Evolutionary conservation across 495 filamentous ascomycete species (phyloP), one percentile per base, ranked within the genome.

Genomic region (Xylaria intraflava): DNA sequence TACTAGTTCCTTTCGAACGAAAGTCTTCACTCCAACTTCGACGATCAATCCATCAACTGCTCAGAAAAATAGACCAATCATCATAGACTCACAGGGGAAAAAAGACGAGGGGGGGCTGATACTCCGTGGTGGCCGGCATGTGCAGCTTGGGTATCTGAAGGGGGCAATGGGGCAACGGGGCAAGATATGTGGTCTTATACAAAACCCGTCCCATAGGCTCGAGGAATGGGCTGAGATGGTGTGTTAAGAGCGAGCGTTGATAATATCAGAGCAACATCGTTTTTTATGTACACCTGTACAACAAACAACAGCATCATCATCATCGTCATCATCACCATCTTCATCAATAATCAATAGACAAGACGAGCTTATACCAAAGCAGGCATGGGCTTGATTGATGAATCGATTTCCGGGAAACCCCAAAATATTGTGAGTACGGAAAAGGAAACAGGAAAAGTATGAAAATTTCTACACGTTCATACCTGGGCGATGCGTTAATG

Each of bases 231-330:
- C 23, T 16, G 16, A 46, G 52, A 20, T 26, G 23, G 17, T 17
- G 10, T 10, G 41, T 9, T 27, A 14, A 43, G 36, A 46, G 45
- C 52, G 27, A 49, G 52, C 30, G 24, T 55, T 49, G 35, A 30
- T 38, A 17, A 38, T 35, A 42, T 14, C 20, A 35, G 29, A 46
- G 36, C 44, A 40, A 46, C 52, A 43, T 17, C 52, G 35, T 55
- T 12, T 24, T 47, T 29, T 41, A 12, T 48, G 52, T 42, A 55
- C 52, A 46, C 30, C 8, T 55, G 45, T 55, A 55, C 52, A 55
- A 55, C 45, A 42, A 35, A 31, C 47, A 19, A n/a, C n/a, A n/a
- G n/a, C n/a, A n/a, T n/a, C n/a, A n/a, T n/a, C n/a, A n/a, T n/a
- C n/a, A n/a, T n/a, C n/a, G n/a, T n/a, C n/a, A n/a, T n/a, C n/a